Percentiles rank a stretch among this genome's conserved stretches.
Conservation (phyloP, 2,329 filamentous ascomycete genomes). For the Lecanicillium sp. region DNA sequence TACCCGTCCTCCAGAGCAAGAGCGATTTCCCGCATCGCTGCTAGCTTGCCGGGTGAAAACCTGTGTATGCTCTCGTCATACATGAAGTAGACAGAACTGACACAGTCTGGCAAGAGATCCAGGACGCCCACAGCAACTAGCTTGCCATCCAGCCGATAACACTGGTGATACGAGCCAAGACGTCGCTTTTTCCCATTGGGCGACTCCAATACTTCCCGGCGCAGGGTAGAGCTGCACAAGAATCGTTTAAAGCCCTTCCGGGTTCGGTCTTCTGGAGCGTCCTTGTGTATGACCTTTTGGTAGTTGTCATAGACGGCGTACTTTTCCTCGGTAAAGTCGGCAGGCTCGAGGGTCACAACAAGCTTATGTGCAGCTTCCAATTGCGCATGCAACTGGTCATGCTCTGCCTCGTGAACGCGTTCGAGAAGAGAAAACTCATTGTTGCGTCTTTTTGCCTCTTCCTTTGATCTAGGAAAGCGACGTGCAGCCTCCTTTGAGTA, state of each 20-base stretch:
- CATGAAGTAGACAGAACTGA: slow-evolving; percentile 78
- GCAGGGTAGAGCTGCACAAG: slow-evolving; percentile 63
- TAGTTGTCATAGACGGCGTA: slow-evolving; percentile 67
- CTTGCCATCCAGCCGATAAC: slow-evolving; percentile 69
- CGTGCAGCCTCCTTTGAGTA: slow-evolving; percentile 59
- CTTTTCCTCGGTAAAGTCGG: slow-evolving; percentile 70
- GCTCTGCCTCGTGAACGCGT: slow-evolving; percentile 64
- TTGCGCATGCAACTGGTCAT: slow-evolving; percentile 42
- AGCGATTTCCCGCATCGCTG: slow-evolving; percentile 65
- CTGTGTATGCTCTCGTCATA: slow-evolving; percentile 69
- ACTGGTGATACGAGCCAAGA: slow-evolving; percentile 73
- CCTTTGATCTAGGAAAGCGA: slow-evolving; percentile 59
- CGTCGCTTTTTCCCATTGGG: slow-evolving; percentile 43
- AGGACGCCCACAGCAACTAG: slow-evolving; percentile 71
- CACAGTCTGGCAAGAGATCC: slow-evolving; percentile 67
- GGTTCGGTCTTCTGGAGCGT: slow-evolving; percentile 51
- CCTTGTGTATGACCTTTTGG: slow-evolving; percentile 65
- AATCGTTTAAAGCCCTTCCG: slow-evolving; percentile 60
- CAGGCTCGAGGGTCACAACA: slow-evolving; percentile 61
- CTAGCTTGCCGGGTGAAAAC: slow-evolving; percentile 66
- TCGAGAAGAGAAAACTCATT: slow-evolving; percentile 60
- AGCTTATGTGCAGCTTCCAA: slow-evolving; percentile 61
- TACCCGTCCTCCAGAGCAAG: slow-evolving; percentile 64
- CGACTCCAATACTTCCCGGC: slow-evolving; percentile 31
- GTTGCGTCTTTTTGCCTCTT: slow-evolving; percentile 54